These are phyloP conservation scores for Flaveria bidentis DNA, from an alignment of 129 eudicot genomes.

Conservation along the genomic window DNA sequence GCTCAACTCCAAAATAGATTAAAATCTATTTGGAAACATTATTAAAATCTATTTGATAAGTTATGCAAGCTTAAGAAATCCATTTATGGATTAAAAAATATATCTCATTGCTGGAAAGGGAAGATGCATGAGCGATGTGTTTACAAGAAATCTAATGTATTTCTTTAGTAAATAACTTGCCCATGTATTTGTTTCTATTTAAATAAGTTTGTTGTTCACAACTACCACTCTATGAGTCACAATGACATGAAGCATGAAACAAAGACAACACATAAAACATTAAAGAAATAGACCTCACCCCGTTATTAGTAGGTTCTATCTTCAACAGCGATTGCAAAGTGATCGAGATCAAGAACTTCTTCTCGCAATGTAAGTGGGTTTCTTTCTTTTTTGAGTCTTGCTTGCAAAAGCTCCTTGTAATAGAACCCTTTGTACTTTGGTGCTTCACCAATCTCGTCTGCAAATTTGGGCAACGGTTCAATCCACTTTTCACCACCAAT, in stretches of 20 bases:
- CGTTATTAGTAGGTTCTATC: neutral
- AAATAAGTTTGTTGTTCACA: neutral
- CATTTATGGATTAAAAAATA: too few species aligned
- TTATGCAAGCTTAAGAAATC: too few species aligned
- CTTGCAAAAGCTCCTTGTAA: slow-evolving; percentile 29
- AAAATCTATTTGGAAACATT: too few species aligned
- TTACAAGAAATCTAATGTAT: too few species aligned
- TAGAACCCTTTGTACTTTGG: slow-evolving; percentile 42
- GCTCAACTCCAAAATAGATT: too few species aligned
- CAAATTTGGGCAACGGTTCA: slow-evolving; percentile 35
- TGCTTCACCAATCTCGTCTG: slow-evolving; percentile 29
- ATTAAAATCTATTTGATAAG: too few species aligned
- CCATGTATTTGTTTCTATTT: too few species aligned
- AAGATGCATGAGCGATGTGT: too few species aligned
- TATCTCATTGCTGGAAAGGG: too few species aligned
- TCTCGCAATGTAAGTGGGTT: slow-evolving; percentile 15
- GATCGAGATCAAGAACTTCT: slow-evolving; percentile 32
- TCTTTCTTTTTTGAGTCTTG: slow-evolving; percentile 23
- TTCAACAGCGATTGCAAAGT: slow-evolving; percentile 13
- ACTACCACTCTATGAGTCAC: neutral
- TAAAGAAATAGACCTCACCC: neutral
- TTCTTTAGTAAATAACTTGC: too few species aligned
- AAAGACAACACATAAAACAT: neutral
- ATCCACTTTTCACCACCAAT: slow-evolving; percentile 38
- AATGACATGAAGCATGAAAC: neutral